A percentile compares a stretch with the other conserved stretches of the same genome.
Conservation (phyloP, 116 monocot species). For the Dioscorea cayenensis region DNA sequence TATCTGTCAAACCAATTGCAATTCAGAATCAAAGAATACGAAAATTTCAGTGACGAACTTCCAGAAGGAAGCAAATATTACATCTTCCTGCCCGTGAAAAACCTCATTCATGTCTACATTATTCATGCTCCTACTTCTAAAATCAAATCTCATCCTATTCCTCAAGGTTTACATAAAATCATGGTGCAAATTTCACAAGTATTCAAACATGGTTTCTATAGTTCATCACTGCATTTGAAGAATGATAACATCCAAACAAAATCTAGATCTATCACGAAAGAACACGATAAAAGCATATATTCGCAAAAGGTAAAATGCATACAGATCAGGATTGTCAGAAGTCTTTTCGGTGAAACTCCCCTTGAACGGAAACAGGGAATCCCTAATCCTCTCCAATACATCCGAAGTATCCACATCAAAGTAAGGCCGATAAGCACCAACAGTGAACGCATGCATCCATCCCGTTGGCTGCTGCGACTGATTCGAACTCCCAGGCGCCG, state of each 20-base stretch:
- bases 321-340: slow-evolving; percentile 74
- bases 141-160: too few relatives aligned
- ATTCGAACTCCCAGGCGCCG: slow-evolving; percentile 33
- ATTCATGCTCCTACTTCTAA: too few relatives aligned
- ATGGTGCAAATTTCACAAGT: too few relatives aligned
- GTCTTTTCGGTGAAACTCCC: slow-evolving; percentile 72
- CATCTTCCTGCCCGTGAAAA: too few relatives aligned
- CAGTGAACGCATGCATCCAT: slow-evolving; percentile 65
- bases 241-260: not conserved
- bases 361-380: slow-evolving; percentile 74
- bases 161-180: too few relatives aligned
- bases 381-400: slow-evolving; percentile 78
- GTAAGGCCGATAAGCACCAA: slow-evolving; percentile 75
- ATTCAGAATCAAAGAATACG: too few relatives aligned
- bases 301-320: not conserved
- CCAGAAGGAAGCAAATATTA: too few relatives aligned
- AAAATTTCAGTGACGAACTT: too few relatives aligned
- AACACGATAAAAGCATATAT: not conserved
- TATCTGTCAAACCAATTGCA: too few relatives aligned
- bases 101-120: too few relatives aligned
- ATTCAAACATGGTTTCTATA: not conserved
- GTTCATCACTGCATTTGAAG: not conserved
- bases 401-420: slow-evolving; percentile 90
- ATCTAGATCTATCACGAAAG: not conserved
- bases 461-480: slow-evolving; percentile 37